Conservation (phyloP, 2,329 filamentous ascomycete genomes). For the Aspergillus sclerotialis region DNA sequence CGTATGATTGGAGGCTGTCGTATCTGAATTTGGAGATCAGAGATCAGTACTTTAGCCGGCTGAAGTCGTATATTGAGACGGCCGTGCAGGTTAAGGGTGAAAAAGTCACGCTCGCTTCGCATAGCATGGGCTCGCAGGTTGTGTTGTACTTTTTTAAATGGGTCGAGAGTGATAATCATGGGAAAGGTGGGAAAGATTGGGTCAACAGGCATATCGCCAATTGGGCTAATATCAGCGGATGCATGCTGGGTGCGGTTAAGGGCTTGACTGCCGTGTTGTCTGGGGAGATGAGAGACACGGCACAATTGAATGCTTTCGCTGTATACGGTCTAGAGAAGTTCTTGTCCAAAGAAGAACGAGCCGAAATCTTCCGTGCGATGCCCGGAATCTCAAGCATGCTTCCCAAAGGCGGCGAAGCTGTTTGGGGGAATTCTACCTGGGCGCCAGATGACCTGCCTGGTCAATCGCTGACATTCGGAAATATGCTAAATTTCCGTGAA, state of each 20-base stretch:
- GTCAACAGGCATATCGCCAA: slow-evolving; percentile 84
- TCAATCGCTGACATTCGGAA: slow-evolving; percentile 68
- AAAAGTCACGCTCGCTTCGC: slow-evolving; percentile 81
- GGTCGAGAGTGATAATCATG: slow-evolving; percentile 72
- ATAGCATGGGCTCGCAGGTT: slow-evolving; percentile 97
- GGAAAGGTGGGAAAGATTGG: slow-evolving; percentile 77
- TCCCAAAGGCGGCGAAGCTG: slow-evolving; percentile 81
- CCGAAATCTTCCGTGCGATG: slow-evolving; percentile 93
- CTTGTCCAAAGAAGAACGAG: slow-evolving; percentile 79
- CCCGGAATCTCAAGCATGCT: slow-evolving; percentile 95
- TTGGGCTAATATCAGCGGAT: slow-evolving; percentile 98
- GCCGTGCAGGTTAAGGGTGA: slow-evolving; percentile 64
- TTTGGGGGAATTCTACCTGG: slow-evolving; percentile 88
- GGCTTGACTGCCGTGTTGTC: slow-evolving; percentile 84
- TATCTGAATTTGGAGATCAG: slow-evolving; percentile 83
- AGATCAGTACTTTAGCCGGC: slow-evolving; percentile 86
- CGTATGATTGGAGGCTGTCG: slow-evolving; percentile 87
- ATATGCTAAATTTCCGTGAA: slow-evolving; percentile 74
- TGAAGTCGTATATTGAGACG: slow-evolving; percentile 86
- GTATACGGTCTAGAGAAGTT: slow-evolving; percentile 97
- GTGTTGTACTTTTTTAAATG: slow-evolving; percentile 73
- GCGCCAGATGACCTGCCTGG: slow-evolving; percentile 79
- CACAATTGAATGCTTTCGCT: slow-evolving; percentile 90
- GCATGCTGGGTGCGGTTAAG: slow-evolving; percentile 93
- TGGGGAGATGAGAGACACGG: slow-evolving; percentile 97